Evolutionary conservation across 352 stramenopile genomes (phyloP).

Genomic region (Thraustochytrium sp.): DNA sequence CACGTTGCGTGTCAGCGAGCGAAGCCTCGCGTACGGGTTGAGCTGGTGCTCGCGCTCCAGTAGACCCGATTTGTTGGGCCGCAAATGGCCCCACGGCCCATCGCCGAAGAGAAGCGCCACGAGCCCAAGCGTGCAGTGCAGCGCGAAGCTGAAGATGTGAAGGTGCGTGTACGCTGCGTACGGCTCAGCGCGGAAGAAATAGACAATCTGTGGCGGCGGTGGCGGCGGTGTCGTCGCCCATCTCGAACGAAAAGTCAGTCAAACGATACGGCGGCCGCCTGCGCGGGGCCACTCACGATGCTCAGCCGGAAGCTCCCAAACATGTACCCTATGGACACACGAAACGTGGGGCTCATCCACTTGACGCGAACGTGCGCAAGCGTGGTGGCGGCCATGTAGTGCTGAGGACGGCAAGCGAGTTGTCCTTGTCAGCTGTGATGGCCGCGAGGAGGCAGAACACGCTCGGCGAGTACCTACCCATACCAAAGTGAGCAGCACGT

Average conservation of each 20-base stretch:
- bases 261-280: background rate
- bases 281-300: background rate
- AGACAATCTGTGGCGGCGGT: background rate
- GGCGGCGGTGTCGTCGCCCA: background rate
- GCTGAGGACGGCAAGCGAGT: background rate
- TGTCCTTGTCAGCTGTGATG: no score
- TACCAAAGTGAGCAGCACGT: conserved; percentile 21
- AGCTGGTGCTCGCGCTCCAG: conserved; percentile 30
- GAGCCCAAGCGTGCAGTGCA: conserved; percentile 21
- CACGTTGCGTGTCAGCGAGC: background rate
- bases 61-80: conserved; percentile 25
- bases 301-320: conserved; percentile 26
- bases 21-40: conserved; percentile 25
- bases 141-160: conserved; percentile 15
- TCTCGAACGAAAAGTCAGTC: background rate
- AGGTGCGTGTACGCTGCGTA: conserved; percentile 28
- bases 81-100: conserved; percentile 17
- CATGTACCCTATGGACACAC: conserved; percentile 36
- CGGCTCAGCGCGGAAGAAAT: conserved; percentile 27
- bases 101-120: conserved; percentile 34
- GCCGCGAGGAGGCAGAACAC: no score
- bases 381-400: conserved; percentile 9
- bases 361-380: conserved; percentile 3
- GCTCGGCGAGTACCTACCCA: conserved; percentile 20
- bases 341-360: conserved; percentile 24